Evolutionary conservation across 192 early-diverging fungal genomes (phyloP).

Genomic region (Coemansia sp.): DNA sequence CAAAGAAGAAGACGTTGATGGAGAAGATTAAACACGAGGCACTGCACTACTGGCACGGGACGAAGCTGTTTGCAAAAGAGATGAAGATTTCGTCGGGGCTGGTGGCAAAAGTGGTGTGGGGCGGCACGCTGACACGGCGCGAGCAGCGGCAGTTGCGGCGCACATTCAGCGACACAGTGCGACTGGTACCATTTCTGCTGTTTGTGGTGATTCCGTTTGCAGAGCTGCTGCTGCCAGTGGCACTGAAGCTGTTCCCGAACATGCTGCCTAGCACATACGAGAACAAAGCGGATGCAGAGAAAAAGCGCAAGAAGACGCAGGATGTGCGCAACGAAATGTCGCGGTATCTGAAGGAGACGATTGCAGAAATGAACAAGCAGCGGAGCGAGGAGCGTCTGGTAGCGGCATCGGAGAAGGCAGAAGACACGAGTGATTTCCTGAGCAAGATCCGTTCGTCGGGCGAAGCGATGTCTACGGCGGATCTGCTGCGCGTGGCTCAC

Average conservation of each 20-base stretch:
- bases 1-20: slow-evolving; percentile 59
- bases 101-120: slow-evolving; percentile 69
- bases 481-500: slow-evolving; percentile 79
- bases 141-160: slow-evolving; percentile 87
- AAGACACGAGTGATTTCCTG: slow-evolving; percentile 36
- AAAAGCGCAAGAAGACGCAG: slow-evolving; percentile 90
- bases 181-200: slow-evolving; percentile 88
- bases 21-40: slow-evolving; percentile 84
- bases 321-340: slow-evolving; percentile 94
- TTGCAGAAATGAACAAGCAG: slow-evolving; percentile 72
- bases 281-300: slow-evolving; percentile 77
- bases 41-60: slow-evolving; percentile 90
- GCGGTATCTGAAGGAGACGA: slow-evolving; percentile 92
- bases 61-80: slow-evolving; percentile 86
- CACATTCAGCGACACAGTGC: slow-evolving; percentile 80
- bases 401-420: slow-evolving; percentile 37
- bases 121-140: slow-evolving; percentile 75
- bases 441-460: slow-evolving; percentile 75
- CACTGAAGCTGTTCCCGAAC: slow-evolving; percentile 91
- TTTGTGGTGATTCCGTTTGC: slow-evolving; percentile 93
- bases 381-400: slow-evolving; percentile 12
- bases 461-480: slow-evolving; percentile 76
- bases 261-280: slow-evolving; percentile 97
- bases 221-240: slow-evolving; percentile 89
- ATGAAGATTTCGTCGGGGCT: slow-evolving; percentile 80